Base-by-base conservation (phyloP, 139 green algal genomes). In the Limnomonas spitsbergensis region DNA sequence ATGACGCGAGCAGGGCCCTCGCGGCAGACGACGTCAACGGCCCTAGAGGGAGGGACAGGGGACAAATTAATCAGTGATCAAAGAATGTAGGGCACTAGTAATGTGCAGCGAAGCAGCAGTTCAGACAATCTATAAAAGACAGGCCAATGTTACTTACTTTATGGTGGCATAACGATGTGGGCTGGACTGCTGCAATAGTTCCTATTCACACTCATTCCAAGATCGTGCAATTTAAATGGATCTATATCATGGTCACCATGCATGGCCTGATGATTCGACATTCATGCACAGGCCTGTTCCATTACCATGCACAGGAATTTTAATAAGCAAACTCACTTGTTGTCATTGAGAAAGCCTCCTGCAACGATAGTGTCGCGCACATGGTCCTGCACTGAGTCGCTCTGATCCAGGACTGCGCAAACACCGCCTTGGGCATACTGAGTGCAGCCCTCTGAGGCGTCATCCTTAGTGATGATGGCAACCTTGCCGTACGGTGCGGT, bases 381-480 rank as follows among this genome's bases (percentile, higher is more conserved):
- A 82, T 99, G 96, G 67, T 89, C 85, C 38, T 95, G 88, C 34
- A 98, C 88, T 1, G 83, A 92, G 86, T 99, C 96, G 2, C 73
- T 56, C 1, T 84, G 37, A 76, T 97, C 94, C 67, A 99, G 84
- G n/a, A 99, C 96, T 0, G 96, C 96, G 66, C 90, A 97, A 0
- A 99, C 90, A 38, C 96, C 96, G 1, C 96, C 96, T 80, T 98
- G 94, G 0, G 94, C 94, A 69, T 97, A 97, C 37, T 85, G 81
- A 0, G 93, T 97, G 89, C 92, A 97, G 32, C 93, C 93, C 73
- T 97, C 94, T 1, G 78, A 69, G 32, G 90, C 90, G 1, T 77
- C 27, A 3, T 87, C 91, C 83, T 99, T 99, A 67, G 96, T 99
- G 34, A 99, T 87, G 2, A 99, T 77, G 0, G 94, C 95, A 3